phyloP scores from a whole-genome alignment of 2,329 filamentous ascomycete genomes.

The Pseudophaeomoniella oleicola region DNA sequence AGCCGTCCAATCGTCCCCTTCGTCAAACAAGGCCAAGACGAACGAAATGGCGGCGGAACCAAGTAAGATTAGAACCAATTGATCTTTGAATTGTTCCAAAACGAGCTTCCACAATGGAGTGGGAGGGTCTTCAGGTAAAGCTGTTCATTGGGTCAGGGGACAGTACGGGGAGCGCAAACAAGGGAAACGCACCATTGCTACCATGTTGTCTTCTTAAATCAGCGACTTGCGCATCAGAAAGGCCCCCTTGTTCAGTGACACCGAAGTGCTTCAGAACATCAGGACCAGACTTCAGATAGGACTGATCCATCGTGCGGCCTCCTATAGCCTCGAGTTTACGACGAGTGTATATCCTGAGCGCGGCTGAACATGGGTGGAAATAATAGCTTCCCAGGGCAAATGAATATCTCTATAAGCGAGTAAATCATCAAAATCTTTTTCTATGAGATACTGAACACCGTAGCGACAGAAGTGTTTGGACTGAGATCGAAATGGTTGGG shows the following conservation, averaged over 20 bases:
- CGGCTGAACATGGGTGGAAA: no score
- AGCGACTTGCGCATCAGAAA: constrained; percentile 34
- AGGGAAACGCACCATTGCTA: constrained; percentile 33
- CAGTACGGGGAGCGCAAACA: constrained; percentile 7
- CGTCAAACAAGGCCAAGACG: constrained; percentile 80
- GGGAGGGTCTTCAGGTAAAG: constrained; percentile 75
- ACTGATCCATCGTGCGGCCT: constrained; percentile 38
- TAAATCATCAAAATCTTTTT: no score
- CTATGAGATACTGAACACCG: no score
- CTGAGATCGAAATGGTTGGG: no score
- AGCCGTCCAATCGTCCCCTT: constrained; percentile 85
- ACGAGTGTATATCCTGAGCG: no score
- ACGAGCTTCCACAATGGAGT: constrained; percentile 95
- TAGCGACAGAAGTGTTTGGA: no score
- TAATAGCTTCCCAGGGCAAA: no score
- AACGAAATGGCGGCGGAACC: constrained; percentile 90
- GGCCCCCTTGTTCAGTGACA: constrained; percentile 34
- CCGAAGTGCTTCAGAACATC: constrained; percentile 38
- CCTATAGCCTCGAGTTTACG: no score
- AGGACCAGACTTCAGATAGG: constrained; percentile 32
- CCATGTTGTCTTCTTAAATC: constrained; percentile 34
- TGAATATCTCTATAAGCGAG: no score
- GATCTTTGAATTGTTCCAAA: constrained; percentile 97
- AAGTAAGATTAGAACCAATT: constrained; percentile 87
- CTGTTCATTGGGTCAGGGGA: constrained; percentile 25